Percentiles rank a stretch among this genome's conserved stretches.
Conservation (phyloP, 345 rosid species). For the Camelina neglecta region DNA sequence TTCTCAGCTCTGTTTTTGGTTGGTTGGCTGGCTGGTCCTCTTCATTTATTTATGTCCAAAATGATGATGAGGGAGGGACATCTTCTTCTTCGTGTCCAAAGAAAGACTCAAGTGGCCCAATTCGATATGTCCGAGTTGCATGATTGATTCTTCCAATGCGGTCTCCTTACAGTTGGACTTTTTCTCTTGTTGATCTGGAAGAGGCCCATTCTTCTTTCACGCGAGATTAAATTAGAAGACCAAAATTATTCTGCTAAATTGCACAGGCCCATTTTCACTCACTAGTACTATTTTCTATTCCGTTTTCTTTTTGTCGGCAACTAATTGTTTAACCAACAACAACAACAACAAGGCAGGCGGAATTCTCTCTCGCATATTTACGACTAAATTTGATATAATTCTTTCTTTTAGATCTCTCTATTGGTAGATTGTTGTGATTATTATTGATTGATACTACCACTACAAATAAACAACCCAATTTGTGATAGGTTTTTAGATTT, state of each 20-base stretch:
- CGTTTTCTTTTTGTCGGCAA: no score
- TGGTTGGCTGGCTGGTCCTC: background rate
- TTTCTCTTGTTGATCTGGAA: background rate
- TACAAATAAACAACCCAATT: background rate
- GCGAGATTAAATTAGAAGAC: no score
- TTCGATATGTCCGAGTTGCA: background rate
- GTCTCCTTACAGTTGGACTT: slow-evolving; percentile 1
- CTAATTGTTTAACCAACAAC: no score
- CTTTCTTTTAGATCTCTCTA: background rate
- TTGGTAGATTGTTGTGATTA: no score
- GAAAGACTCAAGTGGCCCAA: slow-evolving; percentile 46
- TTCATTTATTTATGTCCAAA: background rate
- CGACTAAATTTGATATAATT: no score
- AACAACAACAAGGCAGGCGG: no score
- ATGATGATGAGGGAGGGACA: background rate
- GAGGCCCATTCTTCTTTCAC: background rate
- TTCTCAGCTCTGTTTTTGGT: background rate
- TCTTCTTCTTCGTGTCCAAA: background rate
- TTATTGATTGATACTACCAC: no score
- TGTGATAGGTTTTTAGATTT: background rate
- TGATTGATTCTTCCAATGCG: background rate
- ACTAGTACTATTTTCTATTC: no score
- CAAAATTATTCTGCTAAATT: no score
- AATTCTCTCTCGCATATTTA: no score
- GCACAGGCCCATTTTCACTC: no score